These are phyloP conservation scores for Nigrospora osmanthi DNA, from an alignment of 2,329 filamentous ascomycete species.

Conservation along the genomic window DNA sequence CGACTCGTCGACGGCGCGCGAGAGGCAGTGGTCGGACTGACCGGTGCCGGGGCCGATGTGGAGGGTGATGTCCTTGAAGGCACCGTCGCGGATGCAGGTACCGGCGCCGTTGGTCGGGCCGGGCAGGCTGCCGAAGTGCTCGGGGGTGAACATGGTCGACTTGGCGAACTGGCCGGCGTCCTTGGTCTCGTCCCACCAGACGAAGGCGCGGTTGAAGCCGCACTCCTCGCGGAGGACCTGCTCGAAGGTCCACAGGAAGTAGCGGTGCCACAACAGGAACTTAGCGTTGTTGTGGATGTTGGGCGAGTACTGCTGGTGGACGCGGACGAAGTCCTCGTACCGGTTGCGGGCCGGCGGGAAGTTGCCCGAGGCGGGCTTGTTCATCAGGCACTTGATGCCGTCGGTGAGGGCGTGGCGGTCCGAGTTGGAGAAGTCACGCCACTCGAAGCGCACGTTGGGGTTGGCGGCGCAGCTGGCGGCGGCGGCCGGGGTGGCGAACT, in stretches of 20 bases:
- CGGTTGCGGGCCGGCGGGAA: slow-evolving; percentile 17
- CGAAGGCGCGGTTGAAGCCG: slow-evolving; percentile 20
- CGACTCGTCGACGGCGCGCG: slow-evolving; percentile 20
- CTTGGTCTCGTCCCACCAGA: slow-evolving; percentile 26
- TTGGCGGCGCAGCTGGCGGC: slow-evolving; percentile 9
- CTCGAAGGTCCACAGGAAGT: slow-evolving; percentile 8
- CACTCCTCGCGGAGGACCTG: slow-evolving; percentile 20
- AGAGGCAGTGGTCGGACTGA: slow-evolving; percentile 21
- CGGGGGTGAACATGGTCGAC: slow-evolving; percentile 17
- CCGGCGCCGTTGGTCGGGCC: slow-evolving; percentile 14
- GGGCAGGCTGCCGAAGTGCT: slow-evolving; percentile 20
- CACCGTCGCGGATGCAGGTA: slow-evolving; percentile 17
- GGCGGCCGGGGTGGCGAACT: background rate
- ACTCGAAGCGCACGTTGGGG: slow-evolving; percentile 21
- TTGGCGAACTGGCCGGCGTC: slow-evolving; percentile 20
- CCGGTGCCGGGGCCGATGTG: slow-evolving; percentile 10
- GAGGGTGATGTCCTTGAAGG: slow-evolving; percentile 13
- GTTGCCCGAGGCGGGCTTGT: slow-evolving; percentile 15
- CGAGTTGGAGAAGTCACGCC: slow-evolving; percentile 20
- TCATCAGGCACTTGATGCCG: slow-evolving; percentile 20
- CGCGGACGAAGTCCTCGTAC: slow-evolving; percentile 22
- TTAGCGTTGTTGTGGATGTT: slow-evolving; percentile 23
- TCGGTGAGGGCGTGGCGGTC: slow-evolving; percentile 19
- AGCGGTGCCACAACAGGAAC: slow-evolving; percentile 24
- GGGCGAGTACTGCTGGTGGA: slow-evolving; percentile 21